Evolutionary conservation across 1,139 yeast genomes (phyloP), one percentile per base, ranked within the genome.

Genomic region (Scheffersomyces quercinus): DNA sequence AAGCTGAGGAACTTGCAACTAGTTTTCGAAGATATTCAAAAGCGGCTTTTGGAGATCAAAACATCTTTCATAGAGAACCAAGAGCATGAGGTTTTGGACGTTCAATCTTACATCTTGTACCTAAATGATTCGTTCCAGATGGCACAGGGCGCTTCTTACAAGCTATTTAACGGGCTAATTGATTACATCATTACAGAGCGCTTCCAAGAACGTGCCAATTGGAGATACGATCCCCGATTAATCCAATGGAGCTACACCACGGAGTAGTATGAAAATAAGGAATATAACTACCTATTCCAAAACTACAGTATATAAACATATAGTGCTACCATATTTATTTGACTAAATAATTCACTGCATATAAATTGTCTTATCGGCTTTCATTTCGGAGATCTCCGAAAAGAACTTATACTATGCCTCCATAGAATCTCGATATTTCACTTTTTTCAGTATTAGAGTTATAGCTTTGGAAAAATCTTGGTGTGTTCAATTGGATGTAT

Each of bases 141-240:
- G 26, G 26, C 26, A 20, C 26, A 20, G 9, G 26, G 26, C 9
- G 26, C 26, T 20, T 20, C 26, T 33, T 45, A 50, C 39, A 60
- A 59, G 40, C 34, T 63, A 7, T 44, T 66, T 33, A 68, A 68
- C 45, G 62, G 57, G 2, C 54, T 68, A 2, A 53, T 68, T 11
- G 69, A 63, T 24, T 51, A 54, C 43, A 51, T 64, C 4, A 44
- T 63, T 12, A 46, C 46, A 3, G 52, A 54, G 5, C 59, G 48
- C n/a, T 50, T 54, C 20, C 43, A 47, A 13, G 56, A 58, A 13
- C 44, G 58, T 13, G 28, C 37, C 1, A 31, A 39, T 26, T 68
- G 73, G 73, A 51, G 39, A 29, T 67, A 64, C 45, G 60, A 62
- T 39, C 43, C 48, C 1, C 48, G 45, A 28, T 38, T 43, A 9